Base-by-base conservation (phyloP, 2,329 filamentous ascomycete genomes). In the Cryphonectria carpinicola region DNA sequence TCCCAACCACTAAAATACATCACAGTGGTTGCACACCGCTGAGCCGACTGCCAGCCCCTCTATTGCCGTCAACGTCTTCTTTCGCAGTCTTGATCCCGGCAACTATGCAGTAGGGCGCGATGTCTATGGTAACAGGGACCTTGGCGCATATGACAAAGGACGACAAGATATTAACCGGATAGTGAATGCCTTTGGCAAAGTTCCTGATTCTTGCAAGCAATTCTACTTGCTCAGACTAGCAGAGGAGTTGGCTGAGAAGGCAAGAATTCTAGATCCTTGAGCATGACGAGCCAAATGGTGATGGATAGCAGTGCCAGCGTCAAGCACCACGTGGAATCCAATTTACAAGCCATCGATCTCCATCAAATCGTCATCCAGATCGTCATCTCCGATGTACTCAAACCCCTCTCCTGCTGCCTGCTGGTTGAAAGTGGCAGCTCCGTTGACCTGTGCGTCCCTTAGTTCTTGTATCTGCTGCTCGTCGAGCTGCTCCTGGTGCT, bases 21-120 rank as follows among this genome's bases (percentile, higher is more conserved):
- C 4, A 7, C 22, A 67, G 66, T 97, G 95, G 94, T 85, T 93
- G 17, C 95, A 97, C 79, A 91, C 93, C 0, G 91, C 90, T 1
- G 85, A 86, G 0, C 90, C 91, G 0, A 84, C 80, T 0, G 81
- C 86, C 10, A 78, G 83, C 61, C 79, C 89, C 71, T 94, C 93
- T 75, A 84, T 97, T 10, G 93, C 93, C 0, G 90, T 97, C n/a
- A 97, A 97, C 78, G 87, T 95, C 39, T 97, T 97, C 83, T 97
- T 97, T 82, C 89, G 90, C 60, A 91, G 90, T 72, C 83, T 96
- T 13, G 82, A 89, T 3, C 82, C 79, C 3, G 89, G 87, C 1
- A 39, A 49, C 35, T 96, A 96, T 78, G 89, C 93, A 0, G 79
- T 86, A 0, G 94, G 94, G 0, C 87, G 90, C 74, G 94, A 97